A percentile compares a stretch with the other conserved stretches of the same genome.
These are phyloP conservation scores for Trichoderma erinaceum DNA, from an alignment of 495 filamentous ascomycete genomes.

Conservation along the genomic window DNA sequence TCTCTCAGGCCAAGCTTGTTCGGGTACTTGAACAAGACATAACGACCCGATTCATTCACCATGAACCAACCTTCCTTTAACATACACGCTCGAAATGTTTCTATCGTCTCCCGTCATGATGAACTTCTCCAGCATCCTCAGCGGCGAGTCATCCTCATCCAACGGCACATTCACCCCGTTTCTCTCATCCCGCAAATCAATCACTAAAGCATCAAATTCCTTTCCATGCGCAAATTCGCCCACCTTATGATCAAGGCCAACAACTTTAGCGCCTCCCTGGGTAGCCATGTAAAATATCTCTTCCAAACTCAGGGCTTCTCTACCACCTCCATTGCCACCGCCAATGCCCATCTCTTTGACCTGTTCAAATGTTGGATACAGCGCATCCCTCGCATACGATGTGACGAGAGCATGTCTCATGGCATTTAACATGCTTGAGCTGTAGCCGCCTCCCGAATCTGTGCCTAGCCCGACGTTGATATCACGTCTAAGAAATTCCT, in stretches of 20 bases:
- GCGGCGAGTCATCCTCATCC: conserved; percentile 37
- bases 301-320: conserved; percentile 33
- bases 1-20: no score
- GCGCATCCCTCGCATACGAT: conserved; percentile 47
- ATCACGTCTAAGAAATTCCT: conserved; percentile 48
- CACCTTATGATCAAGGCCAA: conserved; percentile 47
- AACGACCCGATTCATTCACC: background rate
- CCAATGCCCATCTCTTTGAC: conserved; percentile 37
- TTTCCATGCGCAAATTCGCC: conserved; percentile 56
- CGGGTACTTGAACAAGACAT: background rate
- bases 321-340: background rate
- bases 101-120: conserved; percentile 61
- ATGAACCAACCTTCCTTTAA: conserved; percentile 44
- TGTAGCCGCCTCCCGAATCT: conserved; percentile 61
- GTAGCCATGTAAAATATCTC: conserved; percentile 60
- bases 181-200: conserved; percentile 38
- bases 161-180: conserved; percentile 46
- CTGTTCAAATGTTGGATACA: conserved; percentile 26
- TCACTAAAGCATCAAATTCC: conserved; percentile 58
- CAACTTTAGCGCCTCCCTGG: conserved; percentile 55
- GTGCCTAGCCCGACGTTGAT: conserved; percentile 64
- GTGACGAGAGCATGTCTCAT: conserved; percentile 58
- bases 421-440: conserved; percentile 50
- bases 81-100: conserved; percentile 53
- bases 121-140: conserved; percentile 56